Evolutionary conservation across 2,329 filamentous ascomycete species (phyloP), one percentile per base, ranked within the genome.

Genomic region (Blumeria graminis): DNA sequence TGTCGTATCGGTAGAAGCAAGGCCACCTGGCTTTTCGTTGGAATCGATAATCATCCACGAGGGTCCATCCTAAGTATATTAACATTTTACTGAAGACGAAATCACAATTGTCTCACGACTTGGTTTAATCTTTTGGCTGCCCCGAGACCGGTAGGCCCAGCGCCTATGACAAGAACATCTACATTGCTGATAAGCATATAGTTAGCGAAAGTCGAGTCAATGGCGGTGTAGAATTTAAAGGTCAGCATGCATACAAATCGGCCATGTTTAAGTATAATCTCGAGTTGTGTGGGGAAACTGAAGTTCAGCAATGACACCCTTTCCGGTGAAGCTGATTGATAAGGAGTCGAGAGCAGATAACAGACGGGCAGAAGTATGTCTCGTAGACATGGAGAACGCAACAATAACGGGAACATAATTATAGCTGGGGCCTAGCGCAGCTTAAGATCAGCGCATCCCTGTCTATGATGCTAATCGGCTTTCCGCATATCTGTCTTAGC

Each of bases 61-160:
- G 64, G 88, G 84, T 63, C 83, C 84, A 68, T 94, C 77, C 90
- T 96, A 65, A 51, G 57, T 55, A 55, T 53, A 52, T 60, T 22
- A 56, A 55, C 58, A 11, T 36, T 16, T 55, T 43, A 57, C 51
- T 48, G 9, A 9, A 22, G 9, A 28, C 8, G 18, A 51, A 22
- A 34, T 11, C 1, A 14, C 5, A 22, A 11, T 11, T 32, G 14
- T 56, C 61, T 60, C 58, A 96, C 92, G 68, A 95, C 82, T 73
- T 98, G 92, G 72, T 96, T 84, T 63, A 98, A 80, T 69, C 92
- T 86, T 77, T 98, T 98, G 65, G 92, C 92, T 69, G 92, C 92
- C 76, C 92, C 92, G 65, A 96, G 80, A 72, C 92, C 92, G 68
- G 92, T 96, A 65, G 92, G 92, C 68, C 92, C 92, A 72, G 90